Percentiles rank a stretch among this genome's conserved stretches.
Evolutionary conservation across 2,329 filamentous ascomycete species (phyloP).

Genomic region (Arthroderma sp.): DNA sequence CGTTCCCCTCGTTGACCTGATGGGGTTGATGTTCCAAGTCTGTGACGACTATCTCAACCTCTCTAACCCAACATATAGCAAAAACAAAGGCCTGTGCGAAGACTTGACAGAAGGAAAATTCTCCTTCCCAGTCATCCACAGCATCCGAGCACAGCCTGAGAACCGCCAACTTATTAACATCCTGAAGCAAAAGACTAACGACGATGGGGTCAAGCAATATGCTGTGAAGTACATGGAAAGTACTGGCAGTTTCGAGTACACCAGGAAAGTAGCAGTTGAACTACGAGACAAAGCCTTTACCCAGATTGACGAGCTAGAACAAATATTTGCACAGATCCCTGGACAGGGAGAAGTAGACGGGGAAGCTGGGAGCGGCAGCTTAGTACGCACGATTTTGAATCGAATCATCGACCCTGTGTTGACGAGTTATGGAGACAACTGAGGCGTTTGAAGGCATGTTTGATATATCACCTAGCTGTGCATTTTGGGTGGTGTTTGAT

Average conservation of each 20-base stretch:
- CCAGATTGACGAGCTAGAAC: constrained; percentile 5
- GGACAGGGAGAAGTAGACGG: background rate
- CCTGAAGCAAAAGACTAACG: constrained; percentile 67
- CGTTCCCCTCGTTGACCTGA: constrained; percentile 51
- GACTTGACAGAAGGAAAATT: constrained; percentile 23
- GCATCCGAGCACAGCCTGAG: constrained; percentile 38
- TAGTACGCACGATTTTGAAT: constrained; percentile 56
- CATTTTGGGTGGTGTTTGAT: no score
- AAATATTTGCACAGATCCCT: background rate
- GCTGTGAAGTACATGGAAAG: constrained; percentile 81
- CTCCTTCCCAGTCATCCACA: constrained; percentile 21
- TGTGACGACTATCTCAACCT: constrained; percentile 71
- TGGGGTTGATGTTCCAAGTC: constrained; percentile 25
- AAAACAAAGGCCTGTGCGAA: constrained; percentile 70
- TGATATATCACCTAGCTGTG: no score
- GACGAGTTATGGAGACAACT: constrained; percentile 10
- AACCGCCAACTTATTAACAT: constrained; percentile 71
- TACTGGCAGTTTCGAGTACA: constrained; percentile 82
- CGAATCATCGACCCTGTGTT: constrained; percentile 44
- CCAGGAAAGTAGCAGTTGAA: constrained; percentile 52
- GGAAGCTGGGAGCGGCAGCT: constrained; percentile 45
- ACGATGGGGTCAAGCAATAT: constrained; percentile 75
- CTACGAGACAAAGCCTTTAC: constrained; percentile 27
- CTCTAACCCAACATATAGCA: constrained; percentile 50
- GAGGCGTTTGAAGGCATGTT: background rate